Evolutionary conservation across 1,284 basidiomycete species (phyloP).

Genomic region (Ceratobasidium papillatum): DNA sequence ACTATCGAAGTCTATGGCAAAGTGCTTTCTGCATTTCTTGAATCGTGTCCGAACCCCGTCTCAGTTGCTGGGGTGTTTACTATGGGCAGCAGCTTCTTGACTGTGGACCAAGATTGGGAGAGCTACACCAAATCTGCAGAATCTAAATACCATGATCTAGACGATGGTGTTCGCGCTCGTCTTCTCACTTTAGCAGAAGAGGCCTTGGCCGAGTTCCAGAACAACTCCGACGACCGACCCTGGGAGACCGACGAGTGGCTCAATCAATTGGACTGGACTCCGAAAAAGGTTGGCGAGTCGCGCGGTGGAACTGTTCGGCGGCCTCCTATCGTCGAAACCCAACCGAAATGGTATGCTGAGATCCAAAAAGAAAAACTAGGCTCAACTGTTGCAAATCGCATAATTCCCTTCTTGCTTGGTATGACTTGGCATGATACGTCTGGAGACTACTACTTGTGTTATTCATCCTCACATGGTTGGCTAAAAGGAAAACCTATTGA

Average conservation of each 20-base stretch:
- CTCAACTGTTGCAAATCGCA: constrained; percentile 2
- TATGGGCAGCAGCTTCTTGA: constrained; percentile 93
- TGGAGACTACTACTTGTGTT: constrained; percentile 26
- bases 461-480: constrained; percentile 16
- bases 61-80: constrained; percentile 91
- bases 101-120: constrained; percentile 91
- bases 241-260: constrained; percentile 89
- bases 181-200: constrained; percentile 75
- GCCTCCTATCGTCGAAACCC: not conserved
- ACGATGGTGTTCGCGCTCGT: constrained; percentile 74
- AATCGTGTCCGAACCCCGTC: constrained; percentile 90
- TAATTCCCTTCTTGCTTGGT: constrained; percentile 43
- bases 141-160: constrained; percentile 76
- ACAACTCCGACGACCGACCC: constrained; percentile 48
- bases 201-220: constrained; percentile 54
- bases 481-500: constrained; percentile 35
- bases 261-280: constrained; percentile 93
- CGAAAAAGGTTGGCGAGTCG: constrained; percentile 62
- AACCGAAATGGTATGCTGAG: constrained; percentile 22
- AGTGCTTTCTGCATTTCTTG: constrained; percentile 86
- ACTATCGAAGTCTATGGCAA: constrained; percentile 86
- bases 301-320: not conserved
- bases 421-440: constrained; percentile 50
- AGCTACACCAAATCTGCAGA: constrained; percentile 83
- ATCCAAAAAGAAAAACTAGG: constrained; percentile 23